phyloP scores from a whole-genome alignment of 352 stramenopile genomes.

The Globisporangium megalacanthum region DNA sequence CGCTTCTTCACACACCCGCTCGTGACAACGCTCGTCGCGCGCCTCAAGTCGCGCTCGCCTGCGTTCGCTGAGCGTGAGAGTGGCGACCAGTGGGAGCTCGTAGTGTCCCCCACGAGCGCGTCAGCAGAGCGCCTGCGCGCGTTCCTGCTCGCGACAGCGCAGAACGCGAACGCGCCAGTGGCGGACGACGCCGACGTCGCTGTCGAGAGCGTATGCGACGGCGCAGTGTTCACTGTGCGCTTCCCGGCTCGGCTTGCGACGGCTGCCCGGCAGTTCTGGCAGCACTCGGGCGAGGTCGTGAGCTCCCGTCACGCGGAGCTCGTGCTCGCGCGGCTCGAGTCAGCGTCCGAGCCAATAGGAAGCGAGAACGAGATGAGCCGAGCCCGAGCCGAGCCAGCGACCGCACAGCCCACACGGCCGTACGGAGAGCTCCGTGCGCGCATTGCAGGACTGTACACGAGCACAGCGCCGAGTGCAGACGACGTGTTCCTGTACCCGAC shows the following conservation, averaged over 20 bases:
- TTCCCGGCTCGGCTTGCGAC: constrained; percentile 48
- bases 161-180: constrained; percentile 10
- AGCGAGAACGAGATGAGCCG: constrained; percentile 5
- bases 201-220: constrained; percentile 36
- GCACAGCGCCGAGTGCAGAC: background rate
- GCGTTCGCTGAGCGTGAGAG: constrained; percentile 16
- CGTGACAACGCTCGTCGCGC: constrained; percentile 58
- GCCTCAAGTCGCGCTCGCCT: constrained; percentile 17
- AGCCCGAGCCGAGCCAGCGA: too few relatives aligned
- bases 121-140: constrained; percentile 49
- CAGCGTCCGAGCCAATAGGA: background rate
- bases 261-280: constrained; percentile 87
- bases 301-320: constrained; percentile 77
- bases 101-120: constrained; percentile 49
- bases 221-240: constrained; percentile 51
- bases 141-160: constrained; percentile 59
- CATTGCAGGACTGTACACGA: constrained; percentile 43
- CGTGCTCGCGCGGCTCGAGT: constrained; percentile 46
- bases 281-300: constrained; percentile 92
- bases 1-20: constrained; percentile 91
- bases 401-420: constrained; percentile 10
- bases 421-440: constrained; percentile 44
- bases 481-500: constrained; percentile 81
- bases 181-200: constrained; percentile 17
- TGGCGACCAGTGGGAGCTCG: constrained; percentile 14